Percentiles rank a stretch among this genome's conserved stretches.
These are phyloP conservation scores for Ophiosphaerella korrae DNA, from an alignment of 2,329 filamentous ascomycete genomes.

Conservation along the genomic window DNA sequence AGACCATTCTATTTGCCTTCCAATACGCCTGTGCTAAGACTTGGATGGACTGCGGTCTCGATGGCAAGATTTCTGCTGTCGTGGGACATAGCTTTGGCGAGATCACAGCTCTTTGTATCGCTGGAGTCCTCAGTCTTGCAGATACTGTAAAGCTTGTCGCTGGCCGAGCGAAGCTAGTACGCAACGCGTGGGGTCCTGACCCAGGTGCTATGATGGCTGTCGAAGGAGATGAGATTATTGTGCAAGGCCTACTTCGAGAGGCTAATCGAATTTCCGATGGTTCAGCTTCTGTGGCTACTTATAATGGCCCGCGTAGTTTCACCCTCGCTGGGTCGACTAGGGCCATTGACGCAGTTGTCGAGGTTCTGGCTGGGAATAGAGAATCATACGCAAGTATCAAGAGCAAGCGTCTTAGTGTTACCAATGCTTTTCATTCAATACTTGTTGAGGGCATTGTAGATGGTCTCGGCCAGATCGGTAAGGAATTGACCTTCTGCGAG, in stretches of 20 bases:
- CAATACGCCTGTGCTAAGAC: constrained; percentile 38
- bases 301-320: constrained; percentile 44
- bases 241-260: background rate
- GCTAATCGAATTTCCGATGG: background rate
- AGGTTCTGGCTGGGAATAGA: constrained; percentile 7
- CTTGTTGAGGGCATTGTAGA: constrained; percentile 32
- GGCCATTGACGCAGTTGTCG: constrained; percentile 22
- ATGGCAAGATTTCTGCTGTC: constrained; percentile 2
- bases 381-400: background rate
- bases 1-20: constrained; percentile 38
- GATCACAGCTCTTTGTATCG: constrained; percentile 44
- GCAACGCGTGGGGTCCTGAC: constrained; percentile 42
- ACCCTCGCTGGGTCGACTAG: constrained; percentile 43
- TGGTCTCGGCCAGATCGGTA: constrained; percentile 16
- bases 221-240: background rate
- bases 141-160: constrained; percentile 38
- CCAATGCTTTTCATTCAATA: constrained; percentile 31
- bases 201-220: constrained; percentile 42
- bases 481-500: constrained; percentile 38
- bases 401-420: constrained; percentile 23
- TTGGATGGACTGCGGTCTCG: constrained; percentile 30
- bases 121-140: constrained; percentile 36
- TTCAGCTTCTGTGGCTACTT: constrained; percentile 52
- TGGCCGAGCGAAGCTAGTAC: constrained; percentile 41
- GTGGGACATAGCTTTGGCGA: constrained; percentile 51